A percentile compares a stretch with the other conserved stretches of the same genome.
phyloP scores from a whole-genome alignment of 768 basidiomycete species.

The Sporobolomyces phaffii region DNA sequence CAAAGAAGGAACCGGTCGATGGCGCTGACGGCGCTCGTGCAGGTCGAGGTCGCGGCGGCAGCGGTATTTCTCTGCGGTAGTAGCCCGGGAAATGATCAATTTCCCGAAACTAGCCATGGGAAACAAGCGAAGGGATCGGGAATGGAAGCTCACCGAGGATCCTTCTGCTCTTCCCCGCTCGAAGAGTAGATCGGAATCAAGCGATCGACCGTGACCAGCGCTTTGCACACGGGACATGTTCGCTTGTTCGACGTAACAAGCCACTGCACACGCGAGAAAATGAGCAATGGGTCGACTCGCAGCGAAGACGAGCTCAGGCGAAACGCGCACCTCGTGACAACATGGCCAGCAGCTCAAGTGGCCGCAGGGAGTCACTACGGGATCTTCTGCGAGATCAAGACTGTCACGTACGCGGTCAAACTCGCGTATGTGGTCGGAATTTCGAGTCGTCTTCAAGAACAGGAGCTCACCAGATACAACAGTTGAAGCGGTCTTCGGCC shows the following conservation, averaged over 20 bases:
- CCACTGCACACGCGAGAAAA: constrained; percentile 1
- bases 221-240: constrained; percentile 18
- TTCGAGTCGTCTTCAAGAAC: neutral
- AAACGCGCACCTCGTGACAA: constrained; percentile 15
- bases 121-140: neutral
- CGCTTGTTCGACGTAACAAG: constrained; percentile 15
- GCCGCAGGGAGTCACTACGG: constrained; percentile 21
- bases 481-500: constrained; percentile 6
- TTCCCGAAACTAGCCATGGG: too few relatives aligned
- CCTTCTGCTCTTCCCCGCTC: neutral
- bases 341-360: constrained; percentile 25
- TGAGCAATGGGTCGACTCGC: too few relatives aligned
- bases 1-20: too few relatives aligned
- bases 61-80: neutral
- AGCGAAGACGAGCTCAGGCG: too few relatives aligned
- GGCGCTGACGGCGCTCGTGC: too few relatives aligned
- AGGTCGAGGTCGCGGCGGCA: constrained; percentile 22
- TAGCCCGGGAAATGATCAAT: neutral
- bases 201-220: neutral
- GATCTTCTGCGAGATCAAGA: constrained; percentile 12
- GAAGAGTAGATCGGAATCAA: constrained; percentile 19
- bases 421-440: neutral
- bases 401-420: neutral
- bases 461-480: constrained; percentile 8
- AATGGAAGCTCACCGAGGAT: constrained; percentile 1